Evolutionary conservation across 1,284 basidiomycete species (phyloP).

Genomic region (Rhodotorula sp.): DNA sequence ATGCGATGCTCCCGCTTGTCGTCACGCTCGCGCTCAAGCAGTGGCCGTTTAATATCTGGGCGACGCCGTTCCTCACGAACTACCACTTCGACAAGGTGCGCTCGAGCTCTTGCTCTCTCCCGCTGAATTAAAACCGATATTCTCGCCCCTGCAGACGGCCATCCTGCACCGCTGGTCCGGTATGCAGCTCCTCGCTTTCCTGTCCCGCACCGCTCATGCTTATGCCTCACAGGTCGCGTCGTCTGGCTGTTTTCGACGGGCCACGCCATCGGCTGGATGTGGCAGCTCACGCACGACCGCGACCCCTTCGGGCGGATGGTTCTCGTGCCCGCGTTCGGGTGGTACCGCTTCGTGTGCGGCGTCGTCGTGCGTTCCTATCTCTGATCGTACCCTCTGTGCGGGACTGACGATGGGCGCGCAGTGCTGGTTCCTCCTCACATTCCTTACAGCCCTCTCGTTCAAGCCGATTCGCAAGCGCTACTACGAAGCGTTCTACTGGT

Average conservation of each 20-base stretch:
- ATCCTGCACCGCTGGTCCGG: conserved; percentile 42
- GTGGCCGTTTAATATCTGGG: conserved; percentile 76
- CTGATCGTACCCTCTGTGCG: neutral
- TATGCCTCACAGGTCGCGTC: conserved; percentile 67
- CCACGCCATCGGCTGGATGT: conserved; percentile 74
- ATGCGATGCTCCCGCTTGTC: conserved; percentile 73
- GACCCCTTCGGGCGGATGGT: conserved; percentile 60
- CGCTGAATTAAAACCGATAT: neutral
- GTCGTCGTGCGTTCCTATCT: conserved; percentile 62
- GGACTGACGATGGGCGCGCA: conserved; percentile 44
- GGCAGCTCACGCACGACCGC: conserved; percentile 69
- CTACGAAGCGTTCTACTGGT: conserved; percentile 75
- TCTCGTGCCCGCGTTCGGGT: conserved; percentile 66
- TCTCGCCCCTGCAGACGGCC: conserved; percentile 25
- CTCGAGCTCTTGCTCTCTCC: conserved; percentile 52
- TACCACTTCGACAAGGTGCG: conserved; percentile 76
- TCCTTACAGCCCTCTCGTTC: conserved; percentile 66
- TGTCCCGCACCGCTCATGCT: neutral
- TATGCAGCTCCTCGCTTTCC: neutral
- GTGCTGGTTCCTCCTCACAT: conserved; percentile 71
- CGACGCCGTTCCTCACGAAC: conserved; percentile 68
- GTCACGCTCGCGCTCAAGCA: conserved; percentile 77
- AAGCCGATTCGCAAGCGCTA: conserved; percentile 64
- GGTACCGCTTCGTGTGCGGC: conserved; percentile 71
- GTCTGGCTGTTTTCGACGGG: conserved; percentile 69